These are phyloP conservation scores for Cenchrus fungigraminus DNA, from an alignment of 176 grass and related monocot genomes.

Conservation along the genomic window DNA sequence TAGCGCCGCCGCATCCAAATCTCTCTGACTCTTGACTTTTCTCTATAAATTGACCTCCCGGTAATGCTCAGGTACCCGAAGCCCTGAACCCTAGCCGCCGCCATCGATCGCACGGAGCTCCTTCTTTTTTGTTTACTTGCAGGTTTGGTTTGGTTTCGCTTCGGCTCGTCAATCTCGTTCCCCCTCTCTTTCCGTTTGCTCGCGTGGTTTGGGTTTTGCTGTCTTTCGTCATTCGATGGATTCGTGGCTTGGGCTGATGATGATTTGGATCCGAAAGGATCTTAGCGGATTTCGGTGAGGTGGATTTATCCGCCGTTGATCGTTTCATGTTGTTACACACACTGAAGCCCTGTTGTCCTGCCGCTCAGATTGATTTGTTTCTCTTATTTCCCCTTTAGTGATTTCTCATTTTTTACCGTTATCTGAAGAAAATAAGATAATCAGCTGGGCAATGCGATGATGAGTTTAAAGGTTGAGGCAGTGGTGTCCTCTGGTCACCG, in stretches of 20 bases:
- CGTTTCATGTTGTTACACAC: slow-evolving; percentile 61
- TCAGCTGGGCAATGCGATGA: slow-evolving; percentile 21
- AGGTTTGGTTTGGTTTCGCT: background rate
- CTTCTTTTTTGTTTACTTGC: background rate
- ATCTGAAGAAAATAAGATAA: too few species aligned
- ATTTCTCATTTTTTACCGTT: too few species aligned
- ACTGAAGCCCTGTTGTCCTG: slow-evolving; percentile 1
- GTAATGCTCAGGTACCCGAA: background rate
- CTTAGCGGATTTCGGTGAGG: slow-evolving; percentile 70
- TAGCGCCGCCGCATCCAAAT: background rate
- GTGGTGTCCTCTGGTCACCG: slow-evolving; percentile 28
- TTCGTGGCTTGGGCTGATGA: slow-evolving; percentile 35
- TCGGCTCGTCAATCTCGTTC: background rate
- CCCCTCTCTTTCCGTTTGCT: background rate
- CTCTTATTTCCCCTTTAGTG: too few species aligned
- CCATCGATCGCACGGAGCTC: background rate
- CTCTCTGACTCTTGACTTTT: too few species aligned
- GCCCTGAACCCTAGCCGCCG: background rate
- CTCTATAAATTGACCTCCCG: background rate
- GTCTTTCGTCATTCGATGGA: too few species aligned
- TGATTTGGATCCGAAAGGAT: slow-evolving; percentile 60
- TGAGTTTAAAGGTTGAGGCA: slow-evolving; percentile 32
- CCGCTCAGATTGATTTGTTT: background rate
- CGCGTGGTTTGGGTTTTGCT: background rate
- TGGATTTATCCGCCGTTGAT: slow-evolving; percentile 43